phyloP scores from a whole-genome alignment of 805 yeast species.

The Dipodascus albidus region DNA sequence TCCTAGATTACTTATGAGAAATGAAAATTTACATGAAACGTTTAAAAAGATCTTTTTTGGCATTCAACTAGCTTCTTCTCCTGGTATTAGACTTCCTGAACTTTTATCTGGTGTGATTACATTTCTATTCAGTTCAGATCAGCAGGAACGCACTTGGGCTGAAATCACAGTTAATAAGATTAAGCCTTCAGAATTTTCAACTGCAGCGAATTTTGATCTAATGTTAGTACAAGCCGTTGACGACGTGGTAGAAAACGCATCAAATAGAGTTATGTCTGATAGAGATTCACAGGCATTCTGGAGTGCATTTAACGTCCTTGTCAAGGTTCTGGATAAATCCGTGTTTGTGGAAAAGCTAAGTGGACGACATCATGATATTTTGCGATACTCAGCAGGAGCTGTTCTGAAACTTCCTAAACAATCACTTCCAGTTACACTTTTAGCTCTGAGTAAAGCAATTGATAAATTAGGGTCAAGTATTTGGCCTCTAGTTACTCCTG shows the following conservation, averaged over 20 bases:
- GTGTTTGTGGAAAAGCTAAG: constrained; percentile 21
- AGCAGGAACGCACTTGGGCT: constrained; percentile 8
- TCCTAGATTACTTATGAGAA: background rate
- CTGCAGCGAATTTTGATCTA: background rate
- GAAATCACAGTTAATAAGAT: background rate
- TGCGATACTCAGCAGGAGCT: constrained; percentile 23
- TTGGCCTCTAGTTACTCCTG: constrained; percentile 48
- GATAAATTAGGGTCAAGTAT: constrained; percentile 31
- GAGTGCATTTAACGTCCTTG: background rate
- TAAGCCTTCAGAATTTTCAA: background rate
- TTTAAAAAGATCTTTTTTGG: background rate
- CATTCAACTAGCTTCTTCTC: constrained; percentile 1
- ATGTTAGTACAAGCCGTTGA: constrained; percentile 1
- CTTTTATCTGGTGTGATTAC: constrained; percentile 2
- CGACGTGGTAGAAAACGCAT: background rate
- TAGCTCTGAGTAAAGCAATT: constrained; percentile 38
- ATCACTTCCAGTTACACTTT: constrained; percentile 41
- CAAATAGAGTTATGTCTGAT: background rate
- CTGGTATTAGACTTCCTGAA: constrained; percentile 2
- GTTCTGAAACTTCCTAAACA: constrained; percentile 23
- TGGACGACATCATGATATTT: constrained; percentile 21
- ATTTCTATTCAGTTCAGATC: constrained; percentile 7
- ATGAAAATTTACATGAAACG: background rate
- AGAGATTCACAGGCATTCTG: background rate
- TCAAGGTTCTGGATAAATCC: constrained; percentile 12